These are phyloP conservation scores for Sophora flavescens DNA, from an alignment of 306 rosid genomes.

Conservation along the genomic window DNA sequence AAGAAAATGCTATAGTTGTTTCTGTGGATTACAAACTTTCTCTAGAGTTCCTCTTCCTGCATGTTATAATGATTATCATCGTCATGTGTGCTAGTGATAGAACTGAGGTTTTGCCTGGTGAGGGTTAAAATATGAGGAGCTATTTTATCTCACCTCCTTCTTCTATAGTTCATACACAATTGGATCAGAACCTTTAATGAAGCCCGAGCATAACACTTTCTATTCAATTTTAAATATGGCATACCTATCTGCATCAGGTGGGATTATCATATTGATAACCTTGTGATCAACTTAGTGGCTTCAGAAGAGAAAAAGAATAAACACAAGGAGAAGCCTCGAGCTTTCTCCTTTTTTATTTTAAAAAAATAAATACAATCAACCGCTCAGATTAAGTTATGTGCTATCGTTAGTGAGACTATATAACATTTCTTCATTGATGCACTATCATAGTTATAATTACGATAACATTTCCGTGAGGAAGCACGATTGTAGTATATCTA, in stretches of 20 bases:
- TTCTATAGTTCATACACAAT: conserved; percentile 49
- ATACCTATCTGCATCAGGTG: conserved; percentile 47
- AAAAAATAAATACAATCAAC: too few relatives aligned
- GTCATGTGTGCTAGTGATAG: conserved; percentile 43
- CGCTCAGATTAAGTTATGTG: too few relatives aligned
- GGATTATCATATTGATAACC: conserved; percentile 34
- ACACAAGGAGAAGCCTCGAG: too few relatives aligned
- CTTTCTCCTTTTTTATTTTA: too few relatives aligned
- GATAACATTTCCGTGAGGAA: too few relatives aligned
- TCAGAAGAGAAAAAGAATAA: background rate
- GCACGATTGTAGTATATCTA: too few relatives aligned
- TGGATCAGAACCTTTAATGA: background rate
- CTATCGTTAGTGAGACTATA: too few relatives aligned
- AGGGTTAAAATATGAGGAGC: conserved; percentile 34
- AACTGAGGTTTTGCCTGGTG: conserved; percentile 46
- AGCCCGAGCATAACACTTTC: background rate
- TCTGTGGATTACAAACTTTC: conserved; percentile 59
- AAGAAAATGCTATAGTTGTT: conserved; percentile 43
- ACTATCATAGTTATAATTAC: too few relatives aligned
- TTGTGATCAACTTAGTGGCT: conserved; percentile 35
- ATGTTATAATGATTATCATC: conserved; percentile 50
- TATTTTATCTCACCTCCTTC: conserved; percentile 45
- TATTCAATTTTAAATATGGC: conserved; percentile 34
- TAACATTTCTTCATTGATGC: too few relatives aligned
- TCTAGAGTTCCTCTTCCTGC: conserved; percentile 50